These are phyloP conservation scores for Elongisporangium anandrum DNA, from an alignment of 352 stramenopile genomes.

Conservation along the genomic window DNA sequence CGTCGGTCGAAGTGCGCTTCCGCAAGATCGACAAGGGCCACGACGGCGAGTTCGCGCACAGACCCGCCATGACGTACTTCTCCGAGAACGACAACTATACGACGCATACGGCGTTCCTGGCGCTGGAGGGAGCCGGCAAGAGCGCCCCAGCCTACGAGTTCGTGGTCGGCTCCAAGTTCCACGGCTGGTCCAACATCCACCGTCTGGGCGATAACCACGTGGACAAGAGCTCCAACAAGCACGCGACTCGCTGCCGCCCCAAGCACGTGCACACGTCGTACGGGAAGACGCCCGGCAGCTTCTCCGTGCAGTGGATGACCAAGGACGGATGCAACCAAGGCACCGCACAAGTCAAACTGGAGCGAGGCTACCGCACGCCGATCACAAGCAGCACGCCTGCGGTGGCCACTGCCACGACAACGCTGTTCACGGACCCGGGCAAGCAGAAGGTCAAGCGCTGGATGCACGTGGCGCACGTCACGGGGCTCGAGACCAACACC, in stretches of 20 bases:
- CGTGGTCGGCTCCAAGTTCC: slow-evolving; percentile 69
- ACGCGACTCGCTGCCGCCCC: slow-evolving; percentile 29
- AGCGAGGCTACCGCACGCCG: slow-evolving; percentile 45
- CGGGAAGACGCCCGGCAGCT: slow-evolving; percentile 43
- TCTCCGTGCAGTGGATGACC: slow-evolving; percentile 79
- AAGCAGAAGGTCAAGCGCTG: slow-evolving; percentile 50
- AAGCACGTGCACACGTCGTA: slow-evolving; percentile 85
- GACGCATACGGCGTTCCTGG: slow-evolving; percentile 60
- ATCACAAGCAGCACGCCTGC: slow-evolving; percentile 41
- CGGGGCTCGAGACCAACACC: slow-evolving; percentile 51
- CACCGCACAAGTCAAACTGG: slow-evolving; percentile 44
- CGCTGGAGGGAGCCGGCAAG: slow-evolving; percentile 17
- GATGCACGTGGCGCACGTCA: slow-evolving; percentile 67
- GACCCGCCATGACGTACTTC: slow-evolving; percentile 54
- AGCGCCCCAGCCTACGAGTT: slow-evolving; percentile 44
- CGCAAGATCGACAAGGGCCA: slow-evolving; percentile 30
- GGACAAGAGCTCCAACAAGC: slow-evolving; percentile 28
- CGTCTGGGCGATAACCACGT: slow-evolving; percentile 51
- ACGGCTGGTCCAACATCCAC: slow-evolving; percentile 74
- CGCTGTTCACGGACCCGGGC: slow-evolving; percentile 64
- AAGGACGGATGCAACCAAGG: slow-evolving; percentile 46
- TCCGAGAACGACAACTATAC: slow-evolving; percentile 50
- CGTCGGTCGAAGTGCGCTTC: slow-evolving; percentile 52
- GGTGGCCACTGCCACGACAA: slow-evolving; percentile 39
- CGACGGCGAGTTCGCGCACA: slow-evolving; percentile 23